Evolutionary conservation across 176 grass and related monocot species (phyloP).

Genomic region (Ensete ventricosum): DNA sequence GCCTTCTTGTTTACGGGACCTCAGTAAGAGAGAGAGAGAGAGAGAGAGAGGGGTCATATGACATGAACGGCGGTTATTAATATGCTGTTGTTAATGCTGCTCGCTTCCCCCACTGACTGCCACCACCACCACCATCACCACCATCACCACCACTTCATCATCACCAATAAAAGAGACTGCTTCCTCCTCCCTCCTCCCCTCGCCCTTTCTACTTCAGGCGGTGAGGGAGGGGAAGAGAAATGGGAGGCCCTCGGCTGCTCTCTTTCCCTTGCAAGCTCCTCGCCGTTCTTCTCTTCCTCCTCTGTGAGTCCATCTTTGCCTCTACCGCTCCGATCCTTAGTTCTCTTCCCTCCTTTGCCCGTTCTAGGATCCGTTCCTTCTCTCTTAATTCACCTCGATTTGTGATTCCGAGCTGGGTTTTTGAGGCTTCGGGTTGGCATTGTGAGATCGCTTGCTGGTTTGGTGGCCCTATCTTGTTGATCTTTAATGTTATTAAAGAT

Average conservation of each 20-base stretch:
- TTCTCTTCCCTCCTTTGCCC: not conserved
- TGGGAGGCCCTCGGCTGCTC: slow-evolving; percentile 4
- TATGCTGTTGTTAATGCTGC: not conserved
- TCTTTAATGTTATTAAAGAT: too few species aligned
- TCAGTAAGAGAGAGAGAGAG: too few species aligned
- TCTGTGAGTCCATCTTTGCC: slow-evolving; percentile 1
- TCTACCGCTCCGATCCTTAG: not conserved
- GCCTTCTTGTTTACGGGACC: too few species aligned
- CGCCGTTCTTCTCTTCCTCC: not conserved
- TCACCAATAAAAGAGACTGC: not conserved
- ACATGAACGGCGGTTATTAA: slow-evolving; percentile 7
- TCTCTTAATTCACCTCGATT: not conserved
- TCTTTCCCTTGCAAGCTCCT: not conserved
- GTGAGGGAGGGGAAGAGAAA: not conserved
- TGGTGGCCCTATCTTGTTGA: not conserved
- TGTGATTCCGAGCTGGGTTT: not conserved
- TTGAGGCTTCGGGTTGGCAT: not conserved
- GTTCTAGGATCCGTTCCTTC: not conserved
- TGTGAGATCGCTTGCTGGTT: not conserved
- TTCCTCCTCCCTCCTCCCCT: too few species aligned
- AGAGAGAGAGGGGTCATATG: too few species aligned
- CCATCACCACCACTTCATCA: not conserved
- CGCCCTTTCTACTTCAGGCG: not conserved
- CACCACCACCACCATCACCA: not conserved
- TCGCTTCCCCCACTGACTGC: not conserved